Evolutionary conservation across 73 alveolate species (phyloP).

Genomic region (Tetrahymena elliotti): DNA sequence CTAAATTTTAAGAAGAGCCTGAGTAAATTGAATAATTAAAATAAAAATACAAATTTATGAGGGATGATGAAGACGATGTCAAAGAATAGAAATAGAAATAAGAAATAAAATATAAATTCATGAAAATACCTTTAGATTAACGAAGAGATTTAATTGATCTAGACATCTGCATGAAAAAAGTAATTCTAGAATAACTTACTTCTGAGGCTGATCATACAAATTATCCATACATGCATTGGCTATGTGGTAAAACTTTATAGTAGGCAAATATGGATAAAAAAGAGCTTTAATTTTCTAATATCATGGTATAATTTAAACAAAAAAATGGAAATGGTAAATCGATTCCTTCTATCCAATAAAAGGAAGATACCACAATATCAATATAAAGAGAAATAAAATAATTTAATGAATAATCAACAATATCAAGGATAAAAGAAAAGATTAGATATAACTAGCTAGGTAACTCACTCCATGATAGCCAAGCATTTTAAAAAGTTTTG

Average conservation of each 20-base stretch:
- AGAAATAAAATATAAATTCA: background rate
- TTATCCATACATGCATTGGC: background rate
- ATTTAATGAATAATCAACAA: background rate
- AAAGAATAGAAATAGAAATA: background rate
- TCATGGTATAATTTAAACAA: background rate
- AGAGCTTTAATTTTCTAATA: background rate
- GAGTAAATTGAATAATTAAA: background rate
- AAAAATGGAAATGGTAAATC: background rate
- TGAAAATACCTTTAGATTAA: background rate
- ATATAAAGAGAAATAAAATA: background rate
- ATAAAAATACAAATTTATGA: background rate
- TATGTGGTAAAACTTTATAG: background rate
- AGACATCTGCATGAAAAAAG: background rate
- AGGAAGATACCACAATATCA: background rate
- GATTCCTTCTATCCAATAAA: background rate
- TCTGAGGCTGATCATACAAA: background rate
- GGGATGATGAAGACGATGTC: background rate
- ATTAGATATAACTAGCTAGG: background rate
- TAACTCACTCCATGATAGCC: background rate
- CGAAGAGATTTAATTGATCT: background rate
- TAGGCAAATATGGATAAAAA: background rate
- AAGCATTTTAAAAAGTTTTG: background rate
- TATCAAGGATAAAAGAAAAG: background rate
- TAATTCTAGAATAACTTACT: background rate
- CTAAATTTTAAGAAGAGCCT: background rate